These are phyloP conservation scores for Penicillium brevicompactum DNA, from an alignment of 2,329 filamentous ascomycete genomes.

Conservation along the genomic window DNA sequence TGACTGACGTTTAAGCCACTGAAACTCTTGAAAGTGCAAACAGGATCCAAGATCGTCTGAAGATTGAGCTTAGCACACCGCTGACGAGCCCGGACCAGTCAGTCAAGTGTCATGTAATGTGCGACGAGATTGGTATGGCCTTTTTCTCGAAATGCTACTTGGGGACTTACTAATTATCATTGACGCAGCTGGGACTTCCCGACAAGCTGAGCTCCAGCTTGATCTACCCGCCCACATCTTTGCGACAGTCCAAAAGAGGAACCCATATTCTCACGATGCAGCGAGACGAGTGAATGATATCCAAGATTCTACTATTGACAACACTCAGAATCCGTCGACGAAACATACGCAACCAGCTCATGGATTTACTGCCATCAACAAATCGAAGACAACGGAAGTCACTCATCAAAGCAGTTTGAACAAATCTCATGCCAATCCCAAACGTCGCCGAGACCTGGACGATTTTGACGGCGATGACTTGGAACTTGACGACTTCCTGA, in stretches of 20 bases:
- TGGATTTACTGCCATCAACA: not conserved
- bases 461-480: conserved; percentile 57
- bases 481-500: conserved; percentile 56
- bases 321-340: too few relatives aligned
- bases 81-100: conserved; percentile 58
- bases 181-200: conserved; percentile 56
- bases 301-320: too few relatives aligned
- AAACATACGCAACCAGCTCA: not conserved
- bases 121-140: conserved; percentile 73
- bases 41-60: conserved; percentile 64
- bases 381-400: conserved; percentile 16
- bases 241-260: conserved; percentile 19
- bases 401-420: conserved; percentile 6
- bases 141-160: not conserved
- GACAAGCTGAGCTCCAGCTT: conserved; percentile 55
- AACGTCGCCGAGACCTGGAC: conserved; percentile 38
- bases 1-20: conserved; percentile 21
- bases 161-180: conserved; percentile 14
- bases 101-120: conserved; percentile 72
- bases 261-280: not conserved
- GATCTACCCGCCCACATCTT: conserved; percentile 52
- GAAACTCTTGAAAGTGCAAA: conserved; percentile 53
- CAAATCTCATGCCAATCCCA: not conserved
- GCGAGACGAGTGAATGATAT: not conserved
- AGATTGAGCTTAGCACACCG: conserved; percentile 61